phyloP scores from a whole-genome alignment of 306 rosid species.

The Delonix regia region DNA sequence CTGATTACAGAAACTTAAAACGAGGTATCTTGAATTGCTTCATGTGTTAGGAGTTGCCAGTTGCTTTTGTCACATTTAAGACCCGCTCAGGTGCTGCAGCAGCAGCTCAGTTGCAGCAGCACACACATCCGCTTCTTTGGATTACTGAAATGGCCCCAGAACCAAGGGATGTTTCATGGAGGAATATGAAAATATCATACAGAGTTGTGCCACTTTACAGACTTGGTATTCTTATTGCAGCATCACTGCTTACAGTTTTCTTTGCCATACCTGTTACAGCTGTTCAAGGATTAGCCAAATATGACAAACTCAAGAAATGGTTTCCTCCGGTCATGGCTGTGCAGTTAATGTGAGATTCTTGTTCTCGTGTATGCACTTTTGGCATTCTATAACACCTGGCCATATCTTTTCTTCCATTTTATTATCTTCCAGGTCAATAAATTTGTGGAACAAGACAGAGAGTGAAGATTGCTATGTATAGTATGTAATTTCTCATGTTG shows the following conservation, averaged over 20 bases:
- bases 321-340: slow-evolving; percentile 93
- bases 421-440: slow-evolving; percentile 1
- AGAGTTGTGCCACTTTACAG: slow-evolving; percentile 63
- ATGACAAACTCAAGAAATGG: slow-evolving; percentile 86
- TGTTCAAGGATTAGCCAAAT: slow-evolving; percentile 93
- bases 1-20: neutral
- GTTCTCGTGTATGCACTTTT: slow-evolving; percentile 9
- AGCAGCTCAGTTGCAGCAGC: slow-evolving; percentile 81
- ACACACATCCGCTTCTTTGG: slow-evolving; percentile 79
- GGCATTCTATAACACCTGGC: slow-evolving; percentile 2
- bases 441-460: neutral
- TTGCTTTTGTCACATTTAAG: slow-evolving; percentile 87
- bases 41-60: slow-evolving; percentile 72
- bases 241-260: slow-evolving; percentile 79
- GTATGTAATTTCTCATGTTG: neutral
- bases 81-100: slow-evolving; percentile 69
- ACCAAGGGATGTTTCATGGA: slow-evolving; percentile 95
- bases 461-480: slow-evolving; percentile 5
- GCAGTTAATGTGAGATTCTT: slow-evolving; percentile 69
- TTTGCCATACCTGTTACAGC: slow-evolving; percentile 91
- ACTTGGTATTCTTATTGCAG: slow-evolving; percentile 68
- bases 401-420: slow-evolving; percentile 6
- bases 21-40: slow-evolving; percentile 26
- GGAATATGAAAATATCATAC: slow-evolving; percentile 65
- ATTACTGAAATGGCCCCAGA: slow-evolving; percentile 86